These are phyloP conservation scores for Colletotrichum viniferum DNA, from an alignment of 2,329 filamentous ascomycete genomes.

Conservation along the genomic window DNA sequence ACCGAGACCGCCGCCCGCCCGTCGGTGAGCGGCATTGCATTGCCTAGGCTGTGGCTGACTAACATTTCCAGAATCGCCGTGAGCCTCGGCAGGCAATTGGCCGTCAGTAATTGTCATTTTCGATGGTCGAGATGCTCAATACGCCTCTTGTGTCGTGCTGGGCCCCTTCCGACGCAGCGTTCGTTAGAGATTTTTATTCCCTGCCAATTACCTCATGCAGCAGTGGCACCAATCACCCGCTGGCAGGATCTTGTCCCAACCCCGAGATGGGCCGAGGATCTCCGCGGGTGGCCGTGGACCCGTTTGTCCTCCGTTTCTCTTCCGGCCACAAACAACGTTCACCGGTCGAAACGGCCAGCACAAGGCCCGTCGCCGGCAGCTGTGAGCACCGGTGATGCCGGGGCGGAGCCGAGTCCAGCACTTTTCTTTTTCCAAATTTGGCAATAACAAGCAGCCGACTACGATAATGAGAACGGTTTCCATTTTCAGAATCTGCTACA, in stretches of 20 bases:
- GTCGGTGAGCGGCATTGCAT: neutral
- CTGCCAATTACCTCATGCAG: neutral
- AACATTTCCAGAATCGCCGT: neutral
- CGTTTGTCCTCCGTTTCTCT: neutral
- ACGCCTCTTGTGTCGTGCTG: neutral
- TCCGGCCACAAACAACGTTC: conserved; percentile 1
- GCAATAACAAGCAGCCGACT: neutral
- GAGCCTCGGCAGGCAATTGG: conserved; percentile 3
- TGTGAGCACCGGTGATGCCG: neutral
- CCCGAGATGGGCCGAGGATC: conserved; percentile 4
- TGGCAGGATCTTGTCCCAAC: neutral
- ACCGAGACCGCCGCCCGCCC: neutral
- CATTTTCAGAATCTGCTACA: neutral
- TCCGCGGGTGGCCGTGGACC: neutral
- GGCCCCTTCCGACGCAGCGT: neutral
- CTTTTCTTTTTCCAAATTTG: neutral
- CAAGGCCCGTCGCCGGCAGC: neutral
- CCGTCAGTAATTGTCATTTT: neutral
- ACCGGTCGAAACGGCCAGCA: neutral
- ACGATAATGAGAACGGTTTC: neutral
- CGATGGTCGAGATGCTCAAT: neutral
- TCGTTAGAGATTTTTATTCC: neutral
- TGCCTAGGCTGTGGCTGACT: neutral
- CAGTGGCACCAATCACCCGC: neutral
- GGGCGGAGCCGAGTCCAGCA: neutral